phyloP scores from a whole-genome alignment of 2,329 filamentous ascomycete species.

The Alternaria dauci region DNA sequence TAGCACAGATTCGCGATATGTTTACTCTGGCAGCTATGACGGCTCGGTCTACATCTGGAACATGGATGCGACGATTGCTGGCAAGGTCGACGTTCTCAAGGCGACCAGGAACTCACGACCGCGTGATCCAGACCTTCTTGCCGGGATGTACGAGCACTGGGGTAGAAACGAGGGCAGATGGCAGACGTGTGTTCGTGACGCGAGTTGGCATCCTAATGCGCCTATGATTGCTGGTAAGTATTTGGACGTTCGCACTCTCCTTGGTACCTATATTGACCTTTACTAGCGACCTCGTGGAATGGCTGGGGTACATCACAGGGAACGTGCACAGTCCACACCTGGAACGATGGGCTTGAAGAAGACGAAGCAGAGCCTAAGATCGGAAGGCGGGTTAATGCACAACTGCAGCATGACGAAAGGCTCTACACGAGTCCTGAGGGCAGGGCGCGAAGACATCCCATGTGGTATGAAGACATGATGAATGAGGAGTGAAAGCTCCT shows the following conservation, averaged over 20 bases:
- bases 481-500: conserved; percentile 34
- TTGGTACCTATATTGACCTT: conserved; percentile 22
- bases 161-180: conserved; percentile 67
- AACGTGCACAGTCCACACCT: conserved; percentile 80
- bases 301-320: conserved; percentile 76
- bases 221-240: conserved; percentile 75
- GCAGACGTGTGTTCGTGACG: conserved; percentile 85
- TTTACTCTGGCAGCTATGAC: conserved; percentile 90
- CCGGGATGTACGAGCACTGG: conserved; percentile 65
- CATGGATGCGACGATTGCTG: conserved; percentile 84
- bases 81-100: conserved; percentile 77
- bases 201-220: conserved; percentile 87
- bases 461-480: conserved; percentile 41
- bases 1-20: conserved; percentile 88
- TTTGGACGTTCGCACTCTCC: neutral
- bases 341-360: conserved; percentile 73
- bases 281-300: conserved; percentile 80
- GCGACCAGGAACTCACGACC: conserved; percentile 72
- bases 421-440: conserved; percentile 40
- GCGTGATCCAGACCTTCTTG: conserved; percentile 60
- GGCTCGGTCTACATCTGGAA: conserved; percentile 94
- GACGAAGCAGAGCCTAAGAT: conserved; percentile 60
- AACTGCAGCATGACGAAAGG: conserved; percentile 48
- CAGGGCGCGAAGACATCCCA: conserved; percentile 29
- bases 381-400: conserved; percentile 47